A percentile compares a stretch with the other conserved stretches of the same genome.
These are phyloP conservation scores for Harringtonia aguacate DNA, from an alignment of 2,329 filamentous ascomycete species.

Conservation along the genomic window DNA sequence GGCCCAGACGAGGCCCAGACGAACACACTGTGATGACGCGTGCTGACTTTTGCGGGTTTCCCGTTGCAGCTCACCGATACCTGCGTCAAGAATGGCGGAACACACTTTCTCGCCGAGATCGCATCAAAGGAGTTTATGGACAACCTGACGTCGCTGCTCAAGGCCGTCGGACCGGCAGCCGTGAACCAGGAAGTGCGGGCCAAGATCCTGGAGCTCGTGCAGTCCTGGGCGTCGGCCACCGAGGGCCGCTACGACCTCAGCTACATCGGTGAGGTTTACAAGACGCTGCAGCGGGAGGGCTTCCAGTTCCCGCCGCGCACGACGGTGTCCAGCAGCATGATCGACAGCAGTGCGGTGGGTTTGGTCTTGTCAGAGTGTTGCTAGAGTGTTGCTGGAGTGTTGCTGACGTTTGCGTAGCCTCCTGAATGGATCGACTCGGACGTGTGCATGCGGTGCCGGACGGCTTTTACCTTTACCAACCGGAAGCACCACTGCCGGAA, in stretches of 20 bases:
- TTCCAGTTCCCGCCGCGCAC: conserved; percentile 81
- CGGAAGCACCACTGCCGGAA: conserved; percentile 97
- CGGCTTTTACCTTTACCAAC: conserved; percentile 93
- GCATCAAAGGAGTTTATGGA: conserved; percentile 98
- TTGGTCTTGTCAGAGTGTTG: neutral
- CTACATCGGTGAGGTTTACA: conserved; percentile 86
- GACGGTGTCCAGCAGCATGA: conserved; percentile 89
- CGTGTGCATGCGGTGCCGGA: conserved; percentile 96
- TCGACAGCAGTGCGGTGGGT: conserved; percentile 88
- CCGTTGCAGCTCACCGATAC: conserved; percentile 72
- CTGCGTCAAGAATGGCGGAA: conserved; percentile 95
- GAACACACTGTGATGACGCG: neutral
- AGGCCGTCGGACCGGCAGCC: conserved; percentile 61
- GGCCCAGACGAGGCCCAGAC: too few species aligned
- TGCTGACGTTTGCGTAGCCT: conserved; percentile 42
- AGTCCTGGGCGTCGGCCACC: conserved; percentile 84
- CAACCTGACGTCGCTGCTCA: conserved; percentile 82
- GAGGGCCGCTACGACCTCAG: conserved; percentile 72
- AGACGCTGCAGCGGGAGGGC: conserved; percentile 69
- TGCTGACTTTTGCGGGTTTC: neutral
- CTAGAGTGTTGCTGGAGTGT: neutral
- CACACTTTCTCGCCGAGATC: conserved; percentile 90
- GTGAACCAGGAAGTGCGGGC: conserved; percentile 76
- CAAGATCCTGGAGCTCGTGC: conserved; percentile 89
- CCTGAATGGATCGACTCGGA: conserved; percentile 98